Percentiles rank a stretch among this genome's conserved stretches.
Conservation (phyloP, 352 stramenopile genomes). For the Phytophthora crassamura region DNA sequence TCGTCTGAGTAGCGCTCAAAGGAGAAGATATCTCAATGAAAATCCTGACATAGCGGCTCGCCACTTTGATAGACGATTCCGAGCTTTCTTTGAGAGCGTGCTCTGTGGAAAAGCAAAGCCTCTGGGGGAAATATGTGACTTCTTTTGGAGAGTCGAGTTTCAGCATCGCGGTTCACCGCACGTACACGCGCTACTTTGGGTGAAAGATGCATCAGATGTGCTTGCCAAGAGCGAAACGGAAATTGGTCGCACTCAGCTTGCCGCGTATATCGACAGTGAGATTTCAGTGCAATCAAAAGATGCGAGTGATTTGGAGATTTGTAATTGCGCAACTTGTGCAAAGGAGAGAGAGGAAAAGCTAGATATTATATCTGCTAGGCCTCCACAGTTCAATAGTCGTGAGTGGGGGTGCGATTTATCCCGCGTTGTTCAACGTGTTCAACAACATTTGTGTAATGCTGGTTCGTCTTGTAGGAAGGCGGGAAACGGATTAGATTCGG, state of each 20-base stretch:
- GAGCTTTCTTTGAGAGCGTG: constrained; percentile 26
- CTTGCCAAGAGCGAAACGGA: constrained; percentile 7
- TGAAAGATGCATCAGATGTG: constrained; percentile 26
- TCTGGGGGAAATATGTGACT: constrained; percentile 24
- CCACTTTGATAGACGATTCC: constrained; percentile 34
- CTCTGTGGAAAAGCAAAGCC: background rate
- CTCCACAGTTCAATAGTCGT: background rate
- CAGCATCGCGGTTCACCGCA: constrained; percentile 29
- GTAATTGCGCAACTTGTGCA: background rate
- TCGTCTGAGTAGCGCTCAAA: too few species aligned
- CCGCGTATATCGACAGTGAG: background rate
- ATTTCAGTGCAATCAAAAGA: constrained; percentile 10
- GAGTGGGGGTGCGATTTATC: constrained; percentile 19
- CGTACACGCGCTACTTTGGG: constrained; percentile 29
- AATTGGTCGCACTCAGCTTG: background rate
- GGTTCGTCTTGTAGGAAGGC: constrained; percentile 12
- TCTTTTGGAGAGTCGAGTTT: constrained; percentile 36
- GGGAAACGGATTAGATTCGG: constrained; percentile 11
- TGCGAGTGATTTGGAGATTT: background rate
- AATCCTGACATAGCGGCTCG: constrained; percentile 29
- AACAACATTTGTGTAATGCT: constrained; percentile 17
- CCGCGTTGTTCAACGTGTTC: constrained; percentile 16
- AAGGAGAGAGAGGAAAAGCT: background rate
- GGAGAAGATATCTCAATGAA: constrained; percentile 16
- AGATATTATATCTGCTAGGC: background rate